Conservation (phyloP, 2,329 filamentous ascomycete species). For the Graphiopsis chlorocephala region DNA sequence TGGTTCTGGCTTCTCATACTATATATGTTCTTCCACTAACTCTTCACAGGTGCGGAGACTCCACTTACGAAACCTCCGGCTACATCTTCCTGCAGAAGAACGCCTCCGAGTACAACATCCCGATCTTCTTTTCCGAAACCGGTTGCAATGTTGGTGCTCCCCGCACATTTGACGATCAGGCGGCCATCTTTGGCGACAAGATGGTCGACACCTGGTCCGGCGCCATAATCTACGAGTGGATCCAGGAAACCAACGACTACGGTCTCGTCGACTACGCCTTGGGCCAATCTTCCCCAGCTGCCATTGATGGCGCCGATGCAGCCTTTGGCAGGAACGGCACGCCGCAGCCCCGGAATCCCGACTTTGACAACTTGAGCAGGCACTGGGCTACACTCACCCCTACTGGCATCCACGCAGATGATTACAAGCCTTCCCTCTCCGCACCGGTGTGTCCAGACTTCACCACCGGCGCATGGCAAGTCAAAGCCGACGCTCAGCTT, state of each 20-base stretch:
- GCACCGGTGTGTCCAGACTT: constrained; percentile 68
- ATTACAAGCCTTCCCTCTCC: constrained; percentile 62
- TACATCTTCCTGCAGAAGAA: constrained; percentile 67
- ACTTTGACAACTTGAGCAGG: constrained; percentile 73
- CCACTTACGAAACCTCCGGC: constrained; percentile 60
- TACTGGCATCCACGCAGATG: constrained; percentile 62
- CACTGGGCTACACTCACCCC: constrained; percentile 74
- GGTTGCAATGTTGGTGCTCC: constrained; percentile 70
- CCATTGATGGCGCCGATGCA: constrained; percentile 50
- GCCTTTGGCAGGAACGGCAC: constrained; percentile 70
- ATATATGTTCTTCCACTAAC: constrained; percentile 32
- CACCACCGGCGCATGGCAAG: constrained; percentile 68
- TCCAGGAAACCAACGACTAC: constrained; percentile 75
- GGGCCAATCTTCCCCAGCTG: constrained; percentile 39
- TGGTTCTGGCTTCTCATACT: constrained; percentile 20
- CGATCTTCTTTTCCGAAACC: constrained; percentile 86
- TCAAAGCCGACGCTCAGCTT: constrained; percentile 66
- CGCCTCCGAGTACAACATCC: constrained; percentile 70
- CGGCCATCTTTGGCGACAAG: constrained; percentile 68
- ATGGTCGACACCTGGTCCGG: constrained; percentile 75
- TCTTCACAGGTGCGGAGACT: constrained; percentile 37
- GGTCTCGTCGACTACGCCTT: constrained; percentile 74
- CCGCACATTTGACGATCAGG: constrained; percentile 68
- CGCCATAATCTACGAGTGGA: constrained; percentile 86
- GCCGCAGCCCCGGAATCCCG: constrained; percentile 69